Conservation (phyloP, 2,329 filamentous ascomycete species). For the Aureobasidium pullulans region DNA sequence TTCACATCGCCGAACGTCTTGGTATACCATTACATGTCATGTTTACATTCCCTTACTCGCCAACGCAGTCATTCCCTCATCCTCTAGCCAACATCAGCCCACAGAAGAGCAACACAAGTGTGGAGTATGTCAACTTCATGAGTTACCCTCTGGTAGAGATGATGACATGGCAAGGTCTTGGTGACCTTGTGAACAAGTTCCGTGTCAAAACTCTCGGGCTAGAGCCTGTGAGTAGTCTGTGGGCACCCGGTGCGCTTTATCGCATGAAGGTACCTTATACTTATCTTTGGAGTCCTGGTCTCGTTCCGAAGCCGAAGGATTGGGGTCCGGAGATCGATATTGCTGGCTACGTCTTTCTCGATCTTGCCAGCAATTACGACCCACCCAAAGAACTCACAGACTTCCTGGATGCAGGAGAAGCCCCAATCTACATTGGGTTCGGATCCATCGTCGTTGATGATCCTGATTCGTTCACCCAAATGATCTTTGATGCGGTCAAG, state of each 20-base stretch:
- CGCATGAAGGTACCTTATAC: constrained; percentile 68
- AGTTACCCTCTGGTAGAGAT: constrained; percentile 74
- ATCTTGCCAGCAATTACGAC: constrained; percentile 28
- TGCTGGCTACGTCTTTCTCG: constrained; percentile 30
- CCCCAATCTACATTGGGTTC: constrained; percentile 68
- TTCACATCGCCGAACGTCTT: constrained; percentile 72
- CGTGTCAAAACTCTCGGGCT: constrained; percentile 60
- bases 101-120: constrained; percentile 46
- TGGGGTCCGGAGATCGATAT: constrained; percentile 32
- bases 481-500: constrained; percentile 64
- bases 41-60: constrained; percentile 62
- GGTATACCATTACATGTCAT: constrained; percentile 62
- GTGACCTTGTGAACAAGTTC: constrained; percentile 70
- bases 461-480: constrained; percentile 57
- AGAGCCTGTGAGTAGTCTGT: constrained; percentile 67
- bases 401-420: constrained; percentile 51
- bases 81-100: constrained; percentile 66
- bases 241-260: constrained; percentile 68
- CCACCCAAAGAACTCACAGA: constrained; percentile 26
- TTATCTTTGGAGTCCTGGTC: constrained; percentile 46
- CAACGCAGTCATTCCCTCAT: constrained; percentile 68
- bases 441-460: constrained; percentile 71
- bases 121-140: constrained; percentile 75
- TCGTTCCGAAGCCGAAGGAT: constrained; percentile 41
- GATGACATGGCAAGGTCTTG: constrained; percentile 59